Evolutionary conservation across 805 yeast genomes (phyloP).

Genomic region (Candida nitratophila): DNA sequence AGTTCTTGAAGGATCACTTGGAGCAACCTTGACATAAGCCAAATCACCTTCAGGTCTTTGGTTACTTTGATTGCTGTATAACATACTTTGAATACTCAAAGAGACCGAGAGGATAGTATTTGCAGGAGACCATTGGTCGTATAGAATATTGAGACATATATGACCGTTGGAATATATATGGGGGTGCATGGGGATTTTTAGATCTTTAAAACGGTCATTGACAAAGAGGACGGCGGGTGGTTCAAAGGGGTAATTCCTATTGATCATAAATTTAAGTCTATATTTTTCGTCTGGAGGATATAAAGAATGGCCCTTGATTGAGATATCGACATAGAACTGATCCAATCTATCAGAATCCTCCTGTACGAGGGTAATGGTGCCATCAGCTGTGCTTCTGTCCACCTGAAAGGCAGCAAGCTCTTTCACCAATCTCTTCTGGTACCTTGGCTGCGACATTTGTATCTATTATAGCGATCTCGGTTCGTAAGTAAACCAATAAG

Average conservation of each 20-base stretch:
- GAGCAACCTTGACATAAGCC: slow-evolving; percentile 43
- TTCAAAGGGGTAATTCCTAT: slow-evolving; percentile 46
- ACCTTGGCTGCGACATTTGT: neutral
- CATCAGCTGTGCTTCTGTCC: neutral
- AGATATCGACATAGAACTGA: slow-evolving; percentile 30
- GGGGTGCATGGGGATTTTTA: slow-evolving; percentile 58
- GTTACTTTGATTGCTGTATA: slow-evolving; percentile 37
- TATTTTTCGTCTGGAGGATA: slow-evolving; percentile 30
- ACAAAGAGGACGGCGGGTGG: slow-evolving; percentile 53
- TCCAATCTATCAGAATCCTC: slow-evolving; percentile 8
- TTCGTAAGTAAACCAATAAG: too few relatives aligned
- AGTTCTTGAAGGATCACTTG: slow-evolving; percentile 46
- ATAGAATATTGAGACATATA: slow-evolving; percentile 63
- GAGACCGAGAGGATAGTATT: slow-evolving; percentile 41
- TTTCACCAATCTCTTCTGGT: neutral
- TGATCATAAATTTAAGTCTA: slow-evolving; percentile 36
- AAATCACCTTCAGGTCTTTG: slow-evolving; percentile 55
- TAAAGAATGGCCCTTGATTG: slow-evolving; percentile 27
- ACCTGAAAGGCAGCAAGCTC: neutral
- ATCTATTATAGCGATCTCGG: too few relatives aligned
- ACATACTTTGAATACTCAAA: slow-evolving; percentile 60
- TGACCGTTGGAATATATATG: slow-evolving; percentile 74
- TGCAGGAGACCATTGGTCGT: slow-evolving; percentile 63
- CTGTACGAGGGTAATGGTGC: slow-evolving; percentile 1
- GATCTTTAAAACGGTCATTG: slow-evolving; percentile 2